A percentile compares a stretch with the other conserved stretches of the same genome.
Conservation (phyloP, 2,329 filamentous ascomycete genomes). For the Calonectria pseudoreteaudii region DNA sequence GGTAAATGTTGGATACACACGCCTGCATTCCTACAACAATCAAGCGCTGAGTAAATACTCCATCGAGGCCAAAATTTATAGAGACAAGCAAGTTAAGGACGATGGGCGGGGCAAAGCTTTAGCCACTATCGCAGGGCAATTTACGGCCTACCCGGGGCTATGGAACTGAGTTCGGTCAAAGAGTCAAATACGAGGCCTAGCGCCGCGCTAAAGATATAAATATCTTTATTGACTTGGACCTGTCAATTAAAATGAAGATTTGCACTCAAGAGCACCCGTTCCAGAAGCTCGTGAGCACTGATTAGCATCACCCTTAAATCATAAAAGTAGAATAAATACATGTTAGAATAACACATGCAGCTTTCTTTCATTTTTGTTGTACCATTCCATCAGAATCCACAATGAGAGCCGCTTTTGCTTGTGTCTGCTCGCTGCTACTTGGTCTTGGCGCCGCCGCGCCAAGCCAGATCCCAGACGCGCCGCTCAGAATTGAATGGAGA, state of each 20-base stretch:
- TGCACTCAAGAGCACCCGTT: not conserved
- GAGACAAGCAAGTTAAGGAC: not conserved
- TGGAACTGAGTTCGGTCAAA: not conserved
- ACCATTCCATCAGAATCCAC: not conserved
- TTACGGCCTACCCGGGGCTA: not conserved
- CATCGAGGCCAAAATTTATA: not conserved
- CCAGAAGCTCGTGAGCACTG: not conserved
- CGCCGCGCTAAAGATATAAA: not conserved
- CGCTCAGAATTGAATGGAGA: not conserved
- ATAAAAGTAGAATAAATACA: not conserved
- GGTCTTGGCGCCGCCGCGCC: not conserved
- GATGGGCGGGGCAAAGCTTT: not conserved
- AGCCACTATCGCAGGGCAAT: not conserved
- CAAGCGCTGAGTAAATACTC: not conserved
- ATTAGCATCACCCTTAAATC: not conserved
- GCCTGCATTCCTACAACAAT: not conserved
- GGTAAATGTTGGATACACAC: not conserved
- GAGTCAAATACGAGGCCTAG: not conserved
- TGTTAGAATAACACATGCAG: not conserved
- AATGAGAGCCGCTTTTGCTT: not conserved
- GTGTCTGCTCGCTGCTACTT: not conserved
- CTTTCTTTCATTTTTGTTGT: not conserved
- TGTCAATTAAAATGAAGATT: not conserved
- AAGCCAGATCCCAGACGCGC: not conserved
- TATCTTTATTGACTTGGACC: not conserved